Percentiles rank a stretch among this genome's conserved stretches.
phyloP scores from a whole-genome alignment of 495 filamentous ascomycete species.

The Podospora pseudoanserina region DNA sequence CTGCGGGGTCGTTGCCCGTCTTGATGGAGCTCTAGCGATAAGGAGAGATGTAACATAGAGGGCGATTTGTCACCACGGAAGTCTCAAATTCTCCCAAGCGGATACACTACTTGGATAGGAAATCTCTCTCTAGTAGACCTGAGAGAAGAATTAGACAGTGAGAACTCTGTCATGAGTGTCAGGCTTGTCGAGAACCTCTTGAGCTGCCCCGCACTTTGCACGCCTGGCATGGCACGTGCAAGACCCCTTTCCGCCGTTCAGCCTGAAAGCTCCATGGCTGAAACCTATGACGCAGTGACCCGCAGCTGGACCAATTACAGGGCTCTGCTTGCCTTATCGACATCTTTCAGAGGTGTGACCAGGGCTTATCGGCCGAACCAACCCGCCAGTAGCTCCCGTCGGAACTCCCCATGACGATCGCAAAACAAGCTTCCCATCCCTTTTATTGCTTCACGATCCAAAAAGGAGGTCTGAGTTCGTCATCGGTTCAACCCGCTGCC shows the following conservation, averaged over 20 bases:
- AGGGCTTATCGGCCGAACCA: not conserved
- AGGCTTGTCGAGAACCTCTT: not conserved
- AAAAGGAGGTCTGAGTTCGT: not conserved
- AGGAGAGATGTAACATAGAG: not conserved
- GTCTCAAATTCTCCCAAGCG: not conserved
- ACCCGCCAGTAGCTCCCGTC: not conserved
- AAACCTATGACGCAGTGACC: slow-evolving; percentile 7
- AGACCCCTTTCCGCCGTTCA: not conserved
- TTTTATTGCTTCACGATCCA: not conserved
- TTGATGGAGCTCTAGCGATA: not conserved
- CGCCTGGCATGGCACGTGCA: not conserved
- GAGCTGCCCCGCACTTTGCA: not conserved
- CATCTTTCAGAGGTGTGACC: not conserved
- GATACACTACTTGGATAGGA: not conserved
- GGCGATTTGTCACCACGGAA: not conserved
- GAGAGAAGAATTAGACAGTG: too few species aligned
- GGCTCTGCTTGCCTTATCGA: not conserved
- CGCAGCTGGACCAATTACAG: not conserved
- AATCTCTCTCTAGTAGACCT: not conserved
- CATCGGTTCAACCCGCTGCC: not conserved
- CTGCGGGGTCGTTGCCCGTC: not conserved
- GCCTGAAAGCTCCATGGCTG: not conserved
- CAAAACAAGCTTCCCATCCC: not conserved
- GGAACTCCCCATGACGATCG: not conserved
- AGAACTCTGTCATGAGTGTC: not conserved